Conservation (phyloP, 2,329 filamentous ascomycete species). For the Cercospora zeina region DNA sequence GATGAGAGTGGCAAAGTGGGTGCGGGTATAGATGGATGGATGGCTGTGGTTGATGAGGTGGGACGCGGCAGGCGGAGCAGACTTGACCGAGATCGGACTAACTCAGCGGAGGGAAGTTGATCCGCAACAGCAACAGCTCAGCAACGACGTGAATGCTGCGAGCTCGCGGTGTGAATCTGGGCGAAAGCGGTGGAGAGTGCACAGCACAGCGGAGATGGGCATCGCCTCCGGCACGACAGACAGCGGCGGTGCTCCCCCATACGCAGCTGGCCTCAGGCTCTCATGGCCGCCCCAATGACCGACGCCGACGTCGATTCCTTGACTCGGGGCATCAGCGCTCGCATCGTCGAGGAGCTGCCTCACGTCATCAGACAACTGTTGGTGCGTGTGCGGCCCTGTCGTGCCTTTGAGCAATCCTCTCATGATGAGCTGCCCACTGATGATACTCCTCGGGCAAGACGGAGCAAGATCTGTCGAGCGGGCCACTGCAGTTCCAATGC, state of each 20-base stretch:
- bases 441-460: not conserved
- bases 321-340: constrained; percentile 26
- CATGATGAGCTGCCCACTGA: not conserved
- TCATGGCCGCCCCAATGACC: constrained; percentile 6
- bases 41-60: not conserved
- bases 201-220: not conserved
- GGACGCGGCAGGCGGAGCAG: not conserved
- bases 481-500: constrained; percentile 29
- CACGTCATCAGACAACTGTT: constrained; percentile 24
- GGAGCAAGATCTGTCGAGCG: constrained; percentile 19
- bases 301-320: constrained; percentile 23
- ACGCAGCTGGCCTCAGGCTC: not conserved
- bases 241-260: not conserved
- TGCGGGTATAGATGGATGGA: too few species aligned
- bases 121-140: too few species aligned
- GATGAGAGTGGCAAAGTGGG: not conserved
- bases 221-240: not conserved
- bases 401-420: not conserved
- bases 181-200: not conserved
- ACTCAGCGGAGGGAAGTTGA: too few species aligned
- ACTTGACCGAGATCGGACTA: not conserved
- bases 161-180: not conserved
- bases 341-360: constrained; percentile 26
- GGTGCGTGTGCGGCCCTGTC: not conserved
- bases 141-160: too few species aligned